Base-by-base conservation (phyloP, 768 basidiomycete genomes). In the Tylopilus vinaceipallidus region DNA sequence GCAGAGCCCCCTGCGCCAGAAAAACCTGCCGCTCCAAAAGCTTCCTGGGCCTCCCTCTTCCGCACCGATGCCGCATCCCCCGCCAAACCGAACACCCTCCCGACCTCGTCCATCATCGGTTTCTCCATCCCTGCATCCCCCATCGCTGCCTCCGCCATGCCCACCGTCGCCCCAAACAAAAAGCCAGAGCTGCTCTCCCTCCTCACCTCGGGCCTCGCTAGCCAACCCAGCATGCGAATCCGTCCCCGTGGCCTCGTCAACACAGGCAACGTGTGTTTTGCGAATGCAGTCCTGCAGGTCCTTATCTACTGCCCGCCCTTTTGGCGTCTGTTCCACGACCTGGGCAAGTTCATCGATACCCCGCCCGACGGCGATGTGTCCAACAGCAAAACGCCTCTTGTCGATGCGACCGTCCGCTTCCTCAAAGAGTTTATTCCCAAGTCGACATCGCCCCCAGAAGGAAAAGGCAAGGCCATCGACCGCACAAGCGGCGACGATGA, bases 211-310 rank as follows among this genome's bases (percentile, higher is more conserved):
- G 73, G 71, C 0, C 63, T 75, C 6, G 52, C 65, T 5, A 53
- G 55, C 4, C 60, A 55, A 1, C 46, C 57, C 10, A 7, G 22
- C 32, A 49, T 64, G 30, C 68, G 66, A 41, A 79, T 90, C 29
- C 73, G 76, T 7, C 82, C 91, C 1, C 76, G 95, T 13, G 95
- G 95, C 5, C 71, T 99, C 42, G 76, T 98, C 57, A 99, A 99
- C 68, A 87, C 82, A 3, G 95, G 95, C 1, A 99, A 99, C 69
- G 86, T 98, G 84, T 99, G 95, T 66, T 99, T 98, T 63, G 94
- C 94, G 24, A 99, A 98, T 61, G 84, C 93, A 0, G 89, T 98
- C 20, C 73, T 99, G 26, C 95, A 98, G 71, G 82, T 88, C 2
- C 76, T 99, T 24, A 80, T 95, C 1, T 95, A 93, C 67, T 92